Evolutionary conservation across 371 early-diverging fungal species (phyloP), one percentile per base, ranked within the genome.

Genomic region (Astathelohania contejeani): DNA sequence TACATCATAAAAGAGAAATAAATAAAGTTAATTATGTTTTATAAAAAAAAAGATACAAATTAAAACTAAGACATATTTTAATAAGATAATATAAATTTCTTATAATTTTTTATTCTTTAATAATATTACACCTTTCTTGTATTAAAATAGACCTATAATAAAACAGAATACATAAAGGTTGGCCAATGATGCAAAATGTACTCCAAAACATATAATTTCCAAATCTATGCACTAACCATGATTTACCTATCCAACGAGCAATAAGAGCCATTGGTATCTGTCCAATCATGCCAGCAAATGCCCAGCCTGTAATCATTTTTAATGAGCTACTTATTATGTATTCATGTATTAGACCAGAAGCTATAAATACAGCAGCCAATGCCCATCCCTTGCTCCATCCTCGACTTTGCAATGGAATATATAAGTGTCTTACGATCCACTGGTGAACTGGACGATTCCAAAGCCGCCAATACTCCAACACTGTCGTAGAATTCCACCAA

Each of bases 401-500:
- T 35, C 48, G 53, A 12, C 50, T 58, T 9, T 61, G 14, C 25
- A 73, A 46, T 3, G 64, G 59, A 1, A 27, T 43, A 48, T 70
- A 63, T 1, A 70, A 48, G 35, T 73, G 69, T 32, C 55, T 56
- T 50, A 67, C 67, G 29, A 70, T 53, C 61, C 73, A 73, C 0
- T 42, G 29, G 40, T 73, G 60, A 35, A 73, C 73, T 45, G 58
- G 67, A 16, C 53, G 40, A 54, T 73, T 73, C 73, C 73, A 73
- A 26, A 53, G 26, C 16, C 58, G 51, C 73, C 73, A 73, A 56
- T 67, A 73, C 19, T 65, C 67, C n/a, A 20, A 47, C 9, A 58
- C 57, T n/a, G 66, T 49, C 10, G 35, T 16, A 20, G 68, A 56
- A 56, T 73, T 69, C 73, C 73, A 73, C 73, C 73, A 73, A 20